Percentiles rank a stretch among this genome's conserved stretches.
phyloP scores from a whole-genome alignment of 768 basidiomycete genomes.

The Pisolithus sp. region DNA sequence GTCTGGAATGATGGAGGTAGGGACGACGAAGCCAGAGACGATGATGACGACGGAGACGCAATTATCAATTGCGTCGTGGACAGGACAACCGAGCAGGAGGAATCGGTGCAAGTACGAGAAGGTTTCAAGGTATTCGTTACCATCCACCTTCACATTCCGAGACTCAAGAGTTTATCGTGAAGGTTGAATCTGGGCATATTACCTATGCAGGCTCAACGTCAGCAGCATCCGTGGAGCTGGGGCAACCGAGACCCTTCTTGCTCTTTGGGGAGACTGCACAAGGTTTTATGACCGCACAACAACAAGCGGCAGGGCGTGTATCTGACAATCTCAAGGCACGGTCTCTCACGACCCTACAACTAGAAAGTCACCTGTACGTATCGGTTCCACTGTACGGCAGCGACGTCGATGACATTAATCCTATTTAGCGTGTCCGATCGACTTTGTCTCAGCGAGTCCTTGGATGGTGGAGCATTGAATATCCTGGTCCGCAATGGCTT shows the following conservation, averaged over 20 bases:
- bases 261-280: conserved; percentile 36
- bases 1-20: conserved; percentile 31
- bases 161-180: background rate
- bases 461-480: conserved; percentile 20
- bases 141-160: background rate
- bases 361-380: conserved; percentile 18
- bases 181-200: conserved; percentile 13
- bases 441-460: conserved; percentile 16
- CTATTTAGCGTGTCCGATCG: conserved; percentile 14
- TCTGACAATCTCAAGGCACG: background rate
- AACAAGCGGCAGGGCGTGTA: conserved; percentile 9
- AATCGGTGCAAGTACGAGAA: conserved; percentile 34
- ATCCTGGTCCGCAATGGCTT: conserved; percentile 28
- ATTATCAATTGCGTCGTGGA: background rate
- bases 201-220: conserved; percentile 2
- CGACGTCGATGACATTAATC: background rate
- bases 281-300: conserved; percentile 33
- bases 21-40: background rate
- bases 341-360: conserved; percentile 2
- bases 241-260: conserved; percentile 20
- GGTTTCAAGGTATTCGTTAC: conserved; percentile 40
- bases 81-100: conserved; percentile 47
- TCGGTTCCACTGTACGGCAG: background rate
- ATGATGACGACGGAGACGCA: background rate
- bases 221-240: conserved; percentile 5